A percentile compares a stretch with the other conserved stretches of the same genome.
Conservation (phyloP, 768 basidiomycete genomes). For the Tricholoma sp. region DNA sequence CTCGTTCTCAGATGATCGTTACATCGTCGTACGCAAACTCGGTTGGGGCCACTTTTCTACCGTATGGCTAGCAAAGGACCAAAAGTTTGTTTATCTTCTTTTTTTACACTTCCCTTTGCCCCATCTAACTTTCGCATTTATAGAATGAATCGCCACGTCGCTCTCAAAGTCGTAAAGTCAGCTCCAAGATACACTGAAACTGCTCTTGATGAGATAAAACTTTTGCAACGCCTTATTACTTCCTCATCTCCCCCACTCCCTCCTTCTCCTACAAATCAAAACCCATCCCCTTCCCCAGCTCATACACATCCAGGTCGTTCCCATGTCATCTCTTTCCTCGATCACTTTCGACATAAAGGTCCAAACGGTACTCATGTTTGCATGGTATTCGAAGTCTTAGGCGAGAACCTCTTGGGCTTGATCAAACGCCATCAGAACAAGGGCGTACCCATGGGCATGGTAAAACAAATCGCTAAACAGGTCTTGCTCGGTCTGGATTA, state of each 20-base stretch:
- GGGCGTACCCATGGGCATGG: constrained; percentile 89
- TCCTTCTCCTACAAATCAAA: constrained; percentile 43
- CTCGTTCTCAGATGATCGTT: constrained; percentile 79
- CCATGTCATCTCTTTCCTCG: constrained; percentile 96
- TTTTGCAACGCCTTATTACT: constrained; percentile 91
- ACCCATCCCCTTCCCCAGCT: constrained; percentile 48
- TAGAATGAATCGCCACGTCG: constrained; percentile 94
- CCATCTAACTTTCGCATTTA: constrained; percentile 9
- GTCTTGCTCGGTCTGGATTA: constrained; percentile 94
- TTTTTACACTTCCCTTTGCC: too few species aligned
- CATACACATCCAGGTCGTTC: constrained; percentile 82
- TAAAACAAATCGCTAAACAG: constrained; percentile 96
- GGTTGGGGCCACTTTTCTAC: constrained; percentile 96
- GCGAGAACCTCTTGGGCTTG: constrained; percentile 91
- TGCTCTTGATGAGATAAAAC: constrained; percentile 97
- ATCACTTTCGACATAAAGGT: constrained; percentile 95
- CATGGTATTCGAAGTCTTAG: constrained; percentile 99
- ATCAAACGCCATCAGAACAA: constrained; percentile 99
- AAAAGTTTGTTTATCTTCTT: constrained; percentile 48
- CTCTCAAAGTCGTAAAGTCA: constrained; percentile 98
- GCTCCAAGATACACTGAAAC: constrained; percentile 97
- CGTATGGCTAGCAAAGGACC: constrained; percentile 84
- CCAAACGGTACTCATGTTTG: constrained; percentile 97
- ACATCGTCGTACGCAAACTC: constrained; percentile 88
- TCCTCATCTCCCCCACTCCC: constrained; percentile 57